phyloP scores from a whole-genome alignment of 768 basidiomycete species.

The Ramaria sp. region DNA sequence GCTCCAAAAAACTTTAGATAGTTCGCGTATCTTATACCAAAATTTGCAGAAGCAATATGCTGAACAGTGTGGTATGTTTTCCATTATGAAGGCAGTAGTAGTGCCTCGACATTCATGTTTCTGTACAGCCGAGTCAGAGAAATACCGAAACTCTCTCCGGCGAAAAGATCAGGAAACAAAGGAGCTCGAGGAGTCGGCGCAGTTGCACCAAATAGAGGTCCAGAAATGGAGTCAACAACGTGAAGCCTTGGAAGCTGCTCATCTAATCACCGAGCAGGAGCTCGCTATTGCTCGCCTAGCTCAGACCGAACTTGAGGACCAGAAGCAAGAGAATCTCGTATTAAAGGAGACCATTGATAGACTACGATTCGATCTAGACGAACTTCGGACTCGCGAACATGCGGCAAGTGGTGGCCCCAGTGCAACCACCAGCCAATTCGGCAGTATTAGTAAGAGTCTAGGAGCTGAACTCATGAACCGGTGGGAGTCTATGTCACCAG shows the following conservation, averaged over 20 bases:
- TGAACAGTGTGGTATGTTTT: slow-evolving; percentile 66
- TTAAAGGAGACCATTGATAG: slow-evolving; percentile 95
- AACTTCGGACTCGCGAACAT: slow-evolving; percentile 48
- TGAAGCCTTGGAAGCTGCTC: slow-evolving; percentile 59
- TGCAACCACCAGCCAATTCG: slow-evolving; percentile 36
- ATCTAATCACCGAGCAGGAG: slow-evolving; percentile 61
- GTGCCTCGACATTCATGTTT: neutral
- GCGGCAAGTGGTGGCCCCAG: slow-evolving; percentile 29
- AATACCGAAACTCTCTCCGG: slow-evolving; percentile 63
- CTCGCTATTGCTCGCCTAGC: slow-evolving; percentile 59
- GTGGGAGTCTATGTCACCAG: slow-evolving; percentile 12
- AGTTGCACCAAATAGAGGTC: slow-evolving; percentile 53
- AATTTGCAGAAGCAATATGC: slow-evolving; percentile 80
- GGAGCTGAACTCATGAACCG: slow-evolving; percentile 52
- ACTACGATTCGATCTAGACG: slow-evolving; percentile 90
- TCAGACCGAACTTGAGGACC: slow-evolving; percentile 69
- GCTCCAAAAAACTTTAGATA: slow-evolving; percentile 63
- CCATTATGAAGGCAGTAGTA: neutral
- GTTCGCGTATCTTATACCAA: slow-evolving; percentile 57
- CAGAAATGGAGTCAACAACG: slow-evolving; percentile 59
- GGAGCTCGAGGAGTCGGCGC: slow-evolving; percentile 44
- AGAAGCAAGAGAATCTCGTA: slow-evolving; percentile 89
- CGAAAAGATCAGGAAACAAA: slow-evolving; percentile 67
- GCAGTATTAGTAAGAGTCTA: slow-evolving; percentile 60
- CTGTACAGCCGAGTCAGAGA: slow-evolving; percentile 58